These are phyloP conservation scores for Sclerotinia nivalis DNA, from an alignment of 2,329 filamentous ascomycete genomes.

Conservation along the genomic window DNA sequence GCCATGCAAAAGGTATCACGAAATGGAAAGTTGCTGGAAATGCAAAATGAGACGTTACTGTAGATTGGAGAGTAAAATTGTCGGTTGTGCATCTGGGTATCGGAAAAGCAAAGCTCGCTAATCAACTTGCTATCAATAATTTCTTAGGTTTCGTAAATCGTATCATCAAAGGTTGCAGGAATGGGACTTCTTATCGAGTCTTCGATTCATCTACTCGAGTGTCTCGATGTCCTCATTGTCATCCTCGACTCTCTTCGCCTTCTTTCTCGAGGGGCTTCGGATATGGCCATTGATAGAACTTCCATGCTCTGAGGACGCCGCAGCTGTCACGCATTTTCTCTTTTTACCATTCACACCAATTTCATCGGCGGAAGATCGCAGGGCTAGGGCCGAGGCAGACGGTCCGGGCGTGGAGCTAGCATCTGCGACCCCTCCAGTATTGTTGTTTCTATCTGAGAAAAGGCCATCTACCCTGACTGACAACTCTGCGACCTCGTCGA, in stretches of 20 bases:
- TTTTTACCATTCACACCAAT: neutral
- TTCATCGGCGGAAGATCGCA: neutral
- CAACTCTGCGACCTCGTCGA: neutral
- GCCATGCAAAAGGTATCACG: neutral
- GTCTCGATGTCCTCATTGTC: neutral
- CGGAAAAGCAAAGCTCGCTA: neutral
- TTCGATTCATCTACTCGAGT: neutral
- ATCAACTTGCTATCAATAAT: no score
- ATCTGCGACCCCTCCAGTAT: neutral
- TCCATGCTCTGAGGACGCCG: neutral
- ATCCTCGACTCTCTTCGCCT: neutral
- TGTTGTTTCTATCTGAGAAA: neutral
- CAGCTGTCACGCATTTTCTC: neutral
- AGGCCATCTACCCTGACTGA: neutral
- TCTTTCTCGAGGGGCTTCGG: constrained; percentile 4
- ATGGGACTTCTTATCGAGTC: neutral
- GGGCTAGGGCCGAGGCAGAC: no score
- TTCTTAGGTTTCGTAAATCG: neutral
- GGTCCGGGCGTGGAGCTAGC: no score
- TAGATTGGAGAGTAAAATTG: neutral
- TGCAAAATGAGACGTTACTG: neutral
- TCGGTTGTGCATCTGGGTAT: neutral
- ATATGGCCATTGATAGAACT: neutral
- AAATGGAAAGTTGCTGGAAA: neutral
- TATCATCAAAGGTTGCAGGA: neutral